Evolutionary conservation across 352 stramenopile species (phyloP).

Genomic region (Thalassiosira exigua): DNA sequence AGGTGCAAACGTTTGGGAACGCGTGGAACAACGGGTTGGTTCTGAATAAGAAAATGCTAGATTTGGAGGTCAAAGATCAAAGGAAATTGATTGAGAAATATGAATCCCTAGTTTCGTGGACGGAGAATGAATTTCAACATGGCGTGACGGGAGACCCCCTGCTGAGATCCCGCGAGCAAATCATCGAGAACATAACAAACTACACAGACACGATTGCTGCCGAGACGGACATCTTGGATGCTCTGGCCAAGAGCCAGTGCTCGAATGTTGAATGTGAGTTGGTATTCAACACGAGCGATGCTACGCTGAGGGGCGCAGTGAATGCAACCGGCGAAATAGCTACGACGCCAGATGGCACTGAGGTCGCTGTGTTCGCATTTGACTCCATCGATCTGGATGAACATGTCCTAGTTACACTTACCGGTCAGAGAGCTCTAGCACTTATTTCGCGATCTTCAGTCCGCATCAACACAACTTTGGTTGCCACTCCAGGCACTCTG

Average conservation of each 20-base stretch:
- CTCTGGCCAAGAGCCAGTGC: slow-evolving; percentile 58
- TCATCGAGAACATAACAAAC: slow-evolving; percentile 58
- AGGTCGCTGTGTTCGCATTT: slow-evolving; percentile 95
- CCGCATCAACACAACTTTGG: slow-evolving; percentile 90
- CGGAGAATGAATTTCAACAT: slow-evolving; percentile 63
- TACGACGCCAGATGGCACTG: slow-evolving; percentile 85
- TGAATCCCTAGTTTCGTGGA: slow-evolving; percentile 51
- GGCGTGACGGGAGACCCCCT: slow-evolving; percentile 61
- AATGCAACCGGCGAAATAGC: slow-evolving; percentile 77
- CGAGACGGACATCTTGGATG: slow-evolving; percentile 36
- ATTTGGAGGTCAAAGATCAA: slow-evolving; percentile 57
- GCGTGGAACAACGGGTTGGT: slow-evolving; percentile 70
- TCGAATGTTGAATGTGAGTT: slow-evolving; percentile 69
- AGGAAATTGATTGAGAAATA: slow-evolving; percentile 51
- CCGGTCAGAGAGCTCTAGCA: slow-evolving; percentile 88
- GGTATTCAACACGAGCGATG: slow-evolving; percentile 86
- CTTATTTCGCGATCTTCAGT: slow-evolving; percentile 91
- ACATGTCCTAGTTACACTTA: slow-evolving; percentile 88
- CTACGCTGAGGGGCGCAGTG: slow-evolving; percentile 86
- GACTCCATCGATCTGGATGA: slow-evolving; percentile 91
- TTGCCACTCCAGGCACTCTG: slow-evolving; percentile 88
- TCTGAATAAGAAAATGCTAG: slow-evolving; percentile 56
- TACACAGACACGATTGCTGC: slow-evolving; percentile 38
- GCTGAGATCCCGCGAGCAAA: slow-evolving; percentile 62
- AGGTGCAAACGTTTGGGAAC: slow-evolving; percentile 59